A percentile compares a stretch with the other conserved stretches of the same genome.
Conservation (phyloP, 2,329 filamentous ascomycete species). For the Microcyclospora tardicrescens region DNA sequence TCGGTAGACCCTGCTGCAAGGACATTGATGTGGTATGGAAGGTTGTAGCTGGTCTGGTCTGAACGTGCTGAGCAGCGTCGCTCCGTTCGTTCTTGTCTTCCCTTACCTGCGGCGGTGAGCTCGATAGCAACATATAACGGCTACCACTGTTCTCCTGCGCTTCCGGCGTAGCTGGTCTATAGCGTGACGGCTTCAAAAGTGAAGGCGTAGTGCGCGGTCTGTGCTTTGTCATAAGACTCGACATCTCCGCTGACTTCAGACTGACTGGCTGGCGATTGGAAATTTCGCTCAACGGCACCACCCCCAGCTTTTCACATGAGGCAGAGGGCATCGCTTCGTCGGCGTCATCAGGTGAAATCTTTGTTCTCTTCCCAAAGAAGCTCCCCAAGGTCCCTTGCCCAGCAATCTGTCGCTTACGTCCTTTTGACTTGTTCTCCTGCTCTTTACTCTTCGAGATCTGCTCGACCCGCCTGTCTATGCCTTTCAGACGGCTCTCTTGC, state of each 20-base stretch:
- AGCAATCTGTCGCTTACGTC: conserved; percentile 27
- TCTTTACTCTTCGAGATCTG: conserved; percentile 7
- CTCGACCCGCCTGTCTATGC: conserved; percentile 13
- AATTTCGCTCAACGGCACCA: conserved; percentile 16
- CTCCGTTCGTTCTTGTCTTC: conserved; percentile 2
- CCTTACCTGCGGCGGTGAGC: conserved; percentile 27
- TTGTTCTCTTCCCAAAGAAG: conserved; percentile 32
- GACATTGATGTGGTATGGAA: conserved; percentile 33
- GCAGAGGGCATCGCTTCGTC: no score
- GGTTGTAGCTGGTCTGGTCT: conserved; percentile 27
- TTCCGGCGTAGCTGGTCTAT: conserved; percentile 16
- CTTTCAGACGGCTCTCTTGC: conserved; percentile 20
- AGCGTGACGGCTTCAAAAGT: conserved; percentile 1
- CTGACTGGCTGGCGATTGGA: conserved; percentile 15
- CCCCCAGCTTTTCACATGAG: no score
- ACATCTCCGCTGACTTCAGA: neutral
- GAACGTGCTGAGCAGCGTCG: conserved; percentile 1
- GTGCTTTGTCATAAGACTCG: conserved; percentile 6
- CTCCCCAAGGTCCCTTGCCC: conserved; percentile 40
- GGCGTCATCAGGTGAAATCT: no score
- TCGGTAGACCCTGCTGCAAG: conserved; percentile 18
- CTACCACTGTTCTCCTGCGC: conserved; percentile 18
- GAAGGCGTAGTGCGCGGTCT: conserved; percentile 22
- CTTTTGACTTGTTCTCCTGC: conserved; percentile 16
- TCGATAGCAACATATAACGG: conserved; percentile 37